These are phyloP conservation scores for Aspergillus hortae DNA, from an alignment of 2,329 filamentous ascomycete genomes.

Conservation along the genomic window DNA sequence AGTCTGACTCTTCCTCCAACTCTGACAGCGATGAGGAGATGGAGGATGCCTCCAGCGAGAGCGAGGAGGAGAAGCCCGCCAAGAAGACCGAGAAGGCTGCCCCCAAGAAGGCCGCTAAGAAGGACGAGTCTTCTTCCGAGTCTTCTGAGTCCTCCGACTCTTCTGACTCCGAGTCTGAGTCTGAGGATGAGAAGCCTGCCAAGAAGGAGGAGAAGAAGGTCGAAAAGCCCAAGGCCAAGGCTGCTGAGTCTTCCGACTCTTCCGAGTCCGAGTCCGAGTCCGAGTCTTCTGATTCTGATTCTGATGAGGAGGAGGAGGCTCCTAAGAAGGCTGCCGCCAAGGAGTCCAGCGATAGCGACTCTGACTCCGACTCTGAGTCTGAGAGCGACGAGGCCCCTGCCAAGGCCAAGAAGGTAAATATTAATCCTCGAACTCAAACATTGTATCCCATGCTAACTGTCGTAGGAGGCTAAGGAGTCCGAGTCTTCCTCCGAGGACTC, in stretches of 20 bases:
- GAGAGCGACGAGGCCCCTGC: constrained; percentile 21
- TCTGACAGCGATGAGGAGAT: constrained; percentile 33
- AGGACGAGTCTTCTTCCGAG: constrained; percentile 26
- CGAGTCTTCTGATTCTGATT: constrained; percentile 11
- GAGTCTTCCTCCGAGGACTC: constrained; percentile 12
- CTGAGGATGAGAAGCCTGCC: constrained; percentile 34
- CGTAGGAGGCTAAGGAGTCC: constrained; percentile 12
- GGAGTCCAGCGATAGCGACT: constrained; percentile 20
- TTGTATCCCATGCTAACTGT: constrained; percentile 1
- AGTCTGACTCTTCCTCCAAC: constrained; percentile 23
- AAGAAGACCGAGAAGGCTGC: constrained; percentile 22
- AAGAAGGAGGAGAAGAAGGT: constrained; percentile 35
- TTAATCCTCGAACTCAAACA: background rate
- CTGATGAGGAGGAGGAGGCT: constrained; percentile 17
- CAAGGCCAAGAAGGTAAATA: constrained; percentile 26
- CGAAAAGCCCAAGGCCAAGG: constrained; percentile 15
- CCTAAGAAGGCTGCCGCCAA: constrained; percentile 24
- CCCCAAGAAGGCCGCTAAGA: constrained; percentile 19
- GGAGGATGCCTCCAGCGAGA: constrained; percentile 23
- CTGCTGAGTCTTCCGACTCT: constrained; percentile 7
- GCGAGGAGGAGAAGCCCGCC: constrained; percentile 25
- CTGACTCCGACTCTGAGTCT: constrained; percentile 34
- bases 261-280: constrained; percentile 16
- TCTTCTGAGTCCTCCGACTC: constrained; percentile 26
- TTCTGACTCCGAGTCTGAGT: constrained; percentile 31